Conservation (phyloP, 2,329 filamentous ascomycete genomes). For the Talaromyces verruculosus region DNA sequence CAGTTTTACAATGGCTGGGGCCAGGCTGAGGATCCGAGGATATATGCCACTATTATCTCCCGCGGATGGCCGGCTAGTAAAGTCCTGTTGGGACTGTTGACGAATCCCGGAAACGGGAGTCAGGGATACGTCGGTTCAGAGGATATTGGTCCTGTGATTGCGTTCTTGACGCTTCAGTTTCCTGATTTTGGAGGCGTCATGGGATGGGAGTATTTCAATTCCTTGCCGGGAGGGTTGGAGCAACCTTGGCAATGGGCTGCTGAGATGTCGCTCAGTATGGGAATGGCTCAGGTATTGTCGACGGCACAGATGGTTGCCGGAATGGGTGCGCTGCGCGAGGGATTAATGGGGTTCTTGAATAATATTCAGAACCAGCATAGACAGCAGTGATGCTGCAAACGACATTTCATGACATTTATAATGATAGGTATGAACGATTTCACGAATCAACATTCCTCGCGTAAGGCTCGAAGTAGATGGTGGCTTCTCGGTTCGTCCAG, state of each 20-base stretch:
- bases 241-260: conserved; percentile 77
- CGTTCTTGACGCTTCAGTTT: conserved; percentile 59
- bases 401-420: background rate
- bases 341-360: conserved; percentile 33
- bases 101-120: conserved; percentile 70
- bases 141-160: conserved; percentile 58
- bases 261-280: conserved; percentile 58
- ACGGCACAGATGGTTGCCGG: conserved; percentile 34
- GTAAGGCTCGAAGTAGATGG: background rate
- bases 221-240: conserved; percentile 61
- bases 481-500: background rate
- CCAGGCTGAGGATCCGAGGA: conserved; percentile 54
- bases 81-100: conserved; percentile 78
- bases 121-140: conserved; percentile 63
- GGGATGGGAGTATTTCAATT: conserved; percentile 96
- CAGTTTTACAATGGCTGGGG: conserved; percentile 96
- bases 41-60: conserved; percentile 45
- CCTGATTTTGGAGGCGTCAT: conserved; percentile 80
- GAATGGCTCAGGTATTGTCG: conserved; percentile 41
- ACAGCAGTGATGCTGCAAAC: conserved; percentile 6
- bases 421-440: background rate
- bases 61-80: conserved; percentile 70
- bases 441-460: background rate
- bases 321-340: conserved; percentile 32
- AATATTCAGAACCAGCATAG: conserved; percentile 31